Conservation (phyloP, 2,329 filamentous ascomycete genomes). For the Curvularia verruculosa region DNA sequence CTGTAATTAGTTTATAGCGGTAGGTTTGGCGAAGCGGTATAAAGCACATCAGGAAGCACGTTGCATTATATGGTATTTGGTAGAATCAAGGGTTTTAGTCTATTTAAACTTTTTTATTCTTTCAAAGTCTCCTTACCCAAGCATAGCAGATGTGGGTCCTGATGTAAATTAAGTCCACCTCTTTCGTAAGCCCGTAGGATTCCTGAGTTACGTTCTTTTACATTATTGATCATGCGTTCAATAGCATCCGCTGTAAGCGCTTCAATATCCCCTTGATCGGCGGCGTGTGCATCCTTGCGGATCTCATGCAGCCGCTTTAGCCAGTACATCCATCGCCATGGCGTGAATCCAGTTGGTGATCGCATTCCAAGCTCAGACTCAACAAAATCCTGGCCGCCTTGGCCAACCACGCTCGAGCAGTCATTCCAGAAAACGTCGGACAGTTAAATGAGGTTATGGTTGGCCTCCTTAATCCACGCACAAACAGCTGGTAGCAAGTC, state of each 20-base stretch:
- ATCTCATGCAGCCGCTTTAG: constrained; percentile 19
- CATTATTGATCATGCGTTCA: not conserved
- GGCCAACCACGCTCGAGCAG: constrained; percentile 9
- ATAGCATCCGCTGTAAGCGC: not conserved
- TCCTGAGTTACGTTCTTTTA: not conserved
- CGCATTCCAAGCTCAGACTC: constrained; percentile 13
- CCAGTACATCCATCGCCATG: constrained; percentile 18
- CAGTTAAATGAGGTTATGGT: constrained; percentile 9
- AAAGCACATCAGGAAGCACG: too few species aligned
- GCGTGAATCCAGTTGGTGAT: constrained; percentile 17
- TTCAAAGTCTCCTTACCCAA: not conserved
- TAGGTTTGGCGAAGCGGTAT: too few species aligned
- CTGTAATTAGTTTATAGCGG: too few species aligned
- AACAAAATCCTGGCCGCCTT: constrained; percentile 11
- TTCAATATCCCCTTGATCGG: not conserved
- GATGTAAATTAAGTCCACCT: not conserved
- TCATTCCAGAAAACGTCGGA: constrained; percentile 12
- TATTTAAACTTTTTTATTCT: too few species aligned
- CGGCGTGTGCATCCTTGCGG: constrained; percentile 6
- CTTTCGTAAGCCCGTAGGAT: not conserved
- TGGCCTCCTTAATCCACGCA: constrained; percentile 13
- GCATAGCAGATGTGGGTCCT: not conserved
- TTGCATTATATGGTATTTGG: too few species aligned
- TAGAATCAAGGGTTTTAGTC: too few species aligned
- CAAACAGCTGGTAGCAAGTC: constrained; percentile 11